Evolutionary conservation across 805 yeast genomes (phyloP), one percentile per base, ranked within the genome.

Genomic region (Yueomyces sinensis): DNA sequence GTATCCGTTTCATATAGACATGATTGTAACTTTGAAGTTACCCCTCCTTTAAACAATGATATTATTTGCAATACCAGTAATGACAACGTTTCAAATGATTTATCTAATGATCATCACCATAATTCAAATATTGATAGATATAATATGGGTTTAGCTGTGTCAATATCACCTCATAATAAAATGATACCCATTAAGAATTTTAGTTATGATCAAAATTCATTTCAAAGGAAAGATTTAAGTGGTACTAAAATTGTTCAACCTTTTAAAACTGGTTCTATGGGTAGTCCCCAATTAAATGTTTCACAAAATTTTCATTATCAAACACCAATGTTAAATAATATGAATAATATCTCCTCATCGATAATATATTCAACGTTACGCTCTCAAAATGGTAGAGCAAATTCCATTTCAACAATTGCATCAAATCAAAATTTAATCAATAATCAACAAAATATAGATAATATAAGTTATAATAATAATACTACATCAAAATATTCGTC

Each of bases 1-100:
- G 68, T 82, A 5, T 74, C 91, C 0, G 91, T 83, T 1, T 78
- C 93, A 2, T 89, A 81, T 48, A 67, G 98, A 37, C 67, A 63
- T 28, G 79, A 84, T 49, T 66, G 74, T 41, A 68, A 72, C 32
- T 89, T 89, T 56, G 60, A 68, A 28, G 60, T 84, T 16, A 20
- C 24, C 7, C 24, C 11, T 11, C 7, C 7, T 7, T 11, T 20
- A 1, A 7, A 20, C 7, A 11, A 20, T 20, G 11, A 20, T 20
- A n/a, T n/a, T n/a, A n/a, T n/a, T n/a, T n/a, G n/a, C n/a, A 32
- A 18, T 33, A 19, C 30, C 30, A 27, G 29, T 43, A 17, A 38
- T 14, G 16, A 31, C 17, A 16, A 14, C 9, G 19, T 15, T 15
- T 15, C 23, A 14, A 22, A 16, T 23, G 13, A 27, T 30, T 13